Conservation (phyloP, 805 yeast species). For the Zygosaccharomyces pseudorouxii region DNA sequence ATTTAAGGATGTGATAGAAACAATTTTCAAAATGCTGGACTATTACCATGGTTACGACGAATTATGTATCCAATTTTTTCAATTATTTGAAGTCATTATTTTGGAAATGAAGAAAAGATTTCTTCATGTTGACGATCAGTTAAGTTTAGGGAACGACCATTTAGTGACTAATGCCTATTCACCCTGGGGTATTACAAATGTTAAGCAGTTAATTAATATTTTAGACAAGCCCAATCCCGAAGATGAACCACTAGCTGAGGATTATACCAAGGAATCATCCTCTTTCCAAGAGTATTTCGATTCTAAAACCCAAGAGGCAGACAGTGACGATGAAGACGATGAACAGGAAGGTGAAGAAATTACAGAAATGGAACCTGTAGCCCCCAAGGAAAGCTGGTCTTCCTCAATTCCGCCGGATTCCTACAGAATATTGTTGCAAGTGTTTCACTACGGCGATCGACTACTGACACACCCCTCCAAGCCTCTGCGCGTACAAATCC, state of each 20-base stretch:
- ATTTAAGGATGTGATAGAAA: constrained; percentile 66
- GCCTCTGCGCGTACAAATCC: constrained; percentile 50
- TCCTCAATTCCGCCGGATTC: constrained; percentile 61
- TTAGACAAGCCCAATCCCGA: constrained; percentile 38
- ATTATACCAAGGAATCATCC: constrained; percentile 34
- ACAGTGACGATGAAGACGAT: constrained; percentile 36
- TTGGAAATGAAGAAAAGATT: constrained; percentile 41
- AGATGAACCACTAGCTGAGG: constrained; percentile 18
- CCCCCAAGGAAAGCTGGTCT: constrained; percentile 46
- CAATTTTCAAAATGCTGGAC: constrained; percentile 74
- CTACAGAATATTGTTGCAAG: constrained; percentile 55
- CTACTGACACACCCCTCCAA: constrained; percentile 63
- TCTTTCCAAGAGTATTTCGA: constrained; percentile 36
- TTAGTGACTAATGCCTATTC: constrained; percentile 33
- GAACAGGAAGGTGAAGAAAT: constrained; percentile 18
- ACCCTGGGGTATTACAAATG: constrained; percentile 58
- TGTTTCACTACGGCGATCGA: constrained; percentile 65
- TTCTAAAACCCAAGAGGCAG: constrained; percentile 34
- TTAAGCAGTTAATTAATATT: constrained; percentile 43
- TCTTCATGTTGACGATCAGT: constrained; percentile 15
- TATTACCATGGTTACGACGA: constrained; percentile 76
- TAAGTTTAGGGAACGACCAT: constrained; percentile 17
- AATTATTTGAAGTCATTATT: constrained; percentile 60
- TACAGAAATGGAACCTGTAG: constrained; percentile 21
- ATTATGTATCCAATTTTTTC: constrained; percentile 68